phyloP scores from a whole-genome alignment of 768 basidiomycete genomes.

The Lanmaoa pseudosensibilis region DNA sequence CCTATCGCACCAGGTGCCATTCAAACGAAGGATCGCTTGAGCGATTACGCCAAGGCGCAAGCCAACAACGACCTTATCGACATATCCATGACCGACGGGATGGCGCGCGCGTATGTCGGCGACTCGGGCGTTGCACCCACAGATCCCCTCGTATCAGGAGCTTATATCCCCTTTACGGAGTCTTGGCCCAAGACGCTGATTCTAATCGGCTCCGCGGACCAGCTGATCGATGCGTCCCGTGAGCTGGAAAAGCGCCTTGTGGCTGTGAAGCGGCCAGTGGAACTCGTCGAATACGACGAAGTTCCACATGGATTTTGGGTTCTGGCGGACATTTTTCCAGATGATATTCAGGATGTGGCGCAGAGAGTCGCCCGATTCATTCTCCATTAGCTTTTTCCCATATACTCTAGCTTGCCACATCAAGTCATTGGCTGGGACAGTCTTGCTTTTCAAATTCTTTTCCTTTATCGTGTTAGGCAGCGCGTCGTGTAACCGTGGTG shows the following conservation, averaged over 20 bases:
- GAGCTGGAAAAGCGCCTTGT: constrained; percentile 8
- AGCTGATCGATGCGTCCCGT: constrained; percentile 7
- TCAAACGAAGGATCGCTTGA: background rate
- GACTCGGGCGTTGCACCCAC: constrained; percentile 5
- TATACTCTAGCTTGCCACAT: too few relatives aligned
- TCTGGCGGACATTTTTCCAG: constrained; percentile 16
- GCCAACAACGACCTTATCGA: constrained; percentile 1
- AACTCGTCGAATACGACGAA: constrained; percentile 27
- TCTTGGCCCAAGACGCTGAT: constrained; percentile 27
- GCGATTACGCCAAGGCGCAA: constrained; percentile 1
- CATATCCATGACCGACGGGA: background rate
- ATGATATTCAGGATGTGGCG: constrained; percentile 8
- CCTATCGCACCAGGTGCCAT: constrained; percentile 48
- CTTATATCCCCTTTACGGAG: constrained; percentile 11
- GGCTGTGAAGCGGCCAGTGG: constrained; percentile 1
- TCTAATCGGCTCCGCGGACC: constrained; percentile 21
- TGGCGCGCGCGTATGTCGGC: constrained; percentile 7
- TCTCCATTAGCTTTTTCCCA: background rate
- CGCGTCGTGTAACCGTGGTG: background rate
- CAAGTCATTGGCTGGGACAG: background rate
- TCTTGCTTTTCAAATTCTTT: background rate
- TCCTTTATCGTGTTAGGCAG: background rate
- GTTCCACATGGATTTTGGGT: constrained; percentile 28
- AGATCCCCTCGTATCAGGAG: constrained; percentile 21
- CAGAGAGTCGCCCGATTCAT: constrained; percentile 15